These are phyloP conservation scores for Nannochloropsis oceanica DNA, from an alignment of 108 stramenopile species.

Conservation along the genomic window DNA sequence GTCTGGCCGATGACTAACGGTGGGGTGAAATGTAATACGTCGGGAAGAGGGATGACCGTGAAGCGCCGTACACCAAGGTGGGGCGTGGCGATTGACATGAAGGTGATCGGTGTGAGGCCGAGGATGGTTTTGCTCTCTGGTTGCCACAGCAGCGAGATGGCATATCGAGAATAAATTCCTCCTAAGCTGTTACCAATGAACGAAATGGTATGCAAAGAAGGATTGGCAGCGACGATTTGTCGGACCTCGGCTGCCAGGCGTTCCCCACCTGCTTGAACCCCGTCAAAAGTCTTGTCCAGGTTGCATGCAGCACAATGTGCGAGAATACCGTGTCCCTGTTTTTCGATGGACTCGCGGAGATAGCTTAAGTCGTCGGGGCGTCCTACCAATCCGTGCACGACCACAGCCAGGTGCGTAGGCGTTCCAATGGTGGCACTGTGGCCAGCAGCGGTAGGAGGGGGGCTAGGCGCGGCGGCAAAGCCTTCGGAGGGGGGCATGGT, in stretches of 20 bases:
- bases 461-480: not conserved
- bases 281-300: constrained; percentile 16
- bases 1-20: constrained; percentile 23
- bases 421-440: not conserved
- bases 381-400: constrained; percentile 15
- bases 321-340: not conserved
- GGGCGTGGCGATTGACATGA: constrained; percentile 28
- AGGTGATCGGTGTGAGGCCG: not conserved
- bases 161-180: constrained; percentile 34
- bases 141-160: constrained; percentile 10
- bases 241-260: constrained; percentile 7
- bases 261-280: constrained; percentile 6
- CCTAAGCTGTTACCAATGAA: constrained; percentile 42
- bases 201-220: constrained; percentile 15
- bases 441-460: not conserved
- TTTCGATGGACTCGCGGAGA: constrained; percentile 1
- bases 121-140: not conserved
- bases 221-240: not conserved
- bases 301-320: constrained; percentile 11
- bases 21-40: not conserved
- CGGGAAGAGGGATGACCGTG: constrained; percentile 29
- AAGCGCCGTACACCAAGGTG: constrained; percentile 32
- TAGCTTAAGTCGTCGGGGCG: constrained; percentile 16
- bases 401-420: not conserved
- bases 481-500: not conserved